Evolutionary conservation across 192 early-diverging fungal genomes (phyloP), one percentile per base, ranked within the genome.

Genomic region (Oehlia diaphana): DNA sequence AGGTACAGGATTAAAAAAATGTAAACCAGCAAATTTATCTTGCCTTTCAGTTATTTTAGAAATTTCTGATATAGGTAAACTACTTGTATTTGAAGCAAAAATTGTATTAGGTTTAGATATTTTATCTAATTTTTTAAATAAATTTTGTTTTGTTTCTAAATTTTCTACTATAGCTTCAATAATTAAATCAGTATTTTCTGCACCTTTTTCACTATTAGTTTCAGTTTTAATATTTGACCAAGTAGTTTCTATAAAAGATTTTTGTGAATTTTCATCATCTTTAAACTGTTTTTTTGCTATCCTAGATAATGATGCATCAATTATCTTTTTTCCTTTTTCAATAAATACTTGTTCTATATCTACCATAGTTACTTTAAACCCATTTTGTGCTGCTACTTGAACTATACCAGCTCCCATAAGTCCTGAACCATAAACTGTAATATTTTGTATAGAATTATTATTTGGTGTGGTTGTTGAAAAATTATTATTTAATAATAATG

Each of bases 1-100:
- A 42, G 97, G 94, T n/a, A 99, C 97, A 5, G 97, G 97, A 89
- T 99, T 99, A 87, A 99, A 99, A 85, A 96, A 99, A 83, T 99
- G 97, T 76, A 97, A 85, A 44, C 97, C 97, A 28, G 94, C 92
- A 77, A 97, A 94, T 28, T 87, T 86, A 67, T 85, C 82, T 49
- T 80, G 77, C 3, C 92, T 86, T 73, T 82, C 73, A 53, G 92
- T 86, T 16, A 82, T 86, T 81, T 90, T 88, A 19, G 94, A 95
- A 82, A 99, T 97, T 72, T 92, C 90, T 37, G 80, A 83, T 44
- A 99, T 96, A 14, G 94, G 93, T 63, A 99, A 83, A 7, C 95
- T 96, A 19, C 94, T 96, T 9, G 97, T 99, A 90, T 97, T 99
- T 76, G 94, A 95, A 61, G 92, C 91, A 81, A 99, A 95, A 16